Evolutionary conservation across 1,284 basidiomycete genomes (phyloP).

Genomic region (Gymnopus androsaceus): DNA sequence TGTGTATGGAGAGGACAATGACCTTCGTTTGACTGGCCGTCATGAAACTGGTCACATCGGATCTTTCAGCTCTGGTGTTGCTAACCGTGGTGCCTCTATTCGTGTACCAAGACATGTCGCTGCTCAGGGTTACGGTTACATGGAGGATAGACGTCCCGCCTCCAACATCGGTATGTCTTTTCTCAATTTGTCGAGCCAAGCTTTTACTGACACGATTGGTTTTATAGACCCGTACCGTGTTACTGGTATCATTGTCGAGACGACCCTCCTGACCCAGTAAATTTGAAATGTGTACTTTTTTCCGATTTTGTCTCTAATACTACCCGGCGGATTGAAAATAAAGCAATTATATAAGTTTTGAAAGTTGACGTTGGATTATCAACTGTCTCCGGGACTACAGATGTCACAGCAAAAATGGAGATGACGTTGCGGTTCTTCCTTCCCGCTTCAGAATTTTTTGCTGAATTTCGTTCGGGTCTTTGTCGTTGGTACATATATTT

Average conservation of each 20-base stretch:
- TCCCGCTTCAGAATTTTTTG: too few relatives aligned
- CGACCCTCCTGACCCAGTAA: constrained; percentile 70
- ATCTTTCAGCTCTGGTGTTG: constrained; percentile 91
- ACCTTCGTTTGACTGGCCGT: constrained; percentile 88
- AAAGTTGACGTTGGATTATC: too few relatives aligned
- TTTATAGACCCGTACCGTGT: constrained; percentile 83
- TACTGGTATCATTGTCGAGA: constrained; percentile 90
- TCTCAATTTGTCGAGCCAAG: constrained; percentile 12
- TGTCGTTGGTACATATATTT: too few relatives aligned
- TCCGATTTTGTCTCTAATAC: neutral
- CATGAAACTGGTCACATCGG: constrained; percentile 98
- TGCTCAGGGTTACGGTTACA: constrained; percentile 91
- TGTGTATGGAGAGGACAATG: constrained; percentile 97
- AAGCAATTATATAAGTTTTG: too few relatives aligned
- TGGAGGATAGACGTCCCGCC: constrained; percentile 95
- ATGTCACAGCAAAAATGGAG: too few relatives aligned
- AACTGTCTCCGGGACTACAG: too few relatives aligned
- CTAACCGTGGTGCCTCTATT: constrained; percentile 97
- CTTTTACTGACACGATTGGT: constrained; percentile 15
- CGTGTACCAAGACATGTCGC: constrained; percentile 93
- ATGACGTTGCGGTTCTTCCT: too few relatives aligned
- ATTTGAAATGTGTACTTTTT: constrained; percentile 13
- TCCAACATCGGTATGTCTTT: constrained; percentile 88
- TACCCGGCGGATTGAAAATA: too few relatives aligned
- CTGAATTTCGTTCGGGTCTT: too few relatives aligned